phyloP scores from a whole-genome alignment of 495 filamentous ascomycete genomes.

The Neurospora discreta region DNA sequence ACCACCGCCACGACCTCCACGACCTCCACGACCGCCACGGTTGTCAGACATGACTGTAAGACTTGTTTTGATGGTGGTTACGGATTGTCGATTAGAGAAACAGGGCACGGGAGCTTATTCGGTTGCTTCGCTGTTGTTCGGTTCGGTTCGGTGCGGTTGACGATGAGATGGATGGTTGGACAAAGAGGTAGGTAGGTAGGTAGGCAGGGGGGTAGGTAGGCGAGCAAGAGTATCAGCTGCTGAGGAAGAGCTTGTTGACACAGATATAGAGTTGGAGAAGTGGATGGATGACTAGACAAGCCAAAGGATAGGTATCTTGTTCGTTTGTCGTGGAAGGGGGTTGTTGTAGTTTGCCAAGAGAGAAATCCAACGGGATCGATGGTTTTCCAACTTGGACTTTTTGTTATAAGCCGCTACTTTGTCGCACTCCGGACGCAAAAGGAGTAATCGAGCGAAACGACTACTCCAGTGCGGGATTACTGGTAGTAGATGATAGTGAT shows the following conservation, averaged over 20 bases:
- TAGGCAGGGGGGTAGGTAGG: no score
- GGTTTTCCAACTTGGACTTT: neutral
- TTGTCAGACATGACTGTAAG: constrained; percentile 5
- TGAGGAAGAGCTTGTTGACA: neutral
- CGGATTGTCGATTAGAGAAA: neutral
- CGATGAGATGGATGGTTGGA: neutral
- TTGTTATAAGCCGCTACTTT: neutral
- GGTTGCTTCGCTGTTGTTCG: neutral
- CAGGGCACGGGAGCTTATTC: neutral
- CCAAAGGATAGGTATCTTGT: neutral
- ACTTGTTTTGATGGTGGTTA: neutral
- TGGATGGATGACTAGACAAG: neutral
- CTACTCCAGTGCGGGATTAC: neutral
- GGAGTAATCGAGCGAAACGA: neutral
- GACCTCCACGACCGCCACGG: constrained; percentile 5
- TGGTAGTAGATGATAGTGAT: neutral
- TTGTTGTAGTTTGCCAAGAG: neutral
- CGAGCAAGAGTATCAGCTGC: neutral
- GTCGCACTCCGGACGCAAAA: neutral
- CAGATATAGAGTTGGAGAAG: neutral
- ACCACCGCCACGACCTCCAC: neutral
- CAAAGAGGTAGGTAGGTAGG: neutral
- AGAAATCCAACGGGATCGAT: neutral
- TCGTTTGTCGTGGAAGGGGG: neutral
- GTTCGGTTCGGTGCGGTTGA: neutral